phyloP scores from a whole-genome alignment of 192 early-diverging fungal species.

The Phlyctochytrium planicorne region DNA sequence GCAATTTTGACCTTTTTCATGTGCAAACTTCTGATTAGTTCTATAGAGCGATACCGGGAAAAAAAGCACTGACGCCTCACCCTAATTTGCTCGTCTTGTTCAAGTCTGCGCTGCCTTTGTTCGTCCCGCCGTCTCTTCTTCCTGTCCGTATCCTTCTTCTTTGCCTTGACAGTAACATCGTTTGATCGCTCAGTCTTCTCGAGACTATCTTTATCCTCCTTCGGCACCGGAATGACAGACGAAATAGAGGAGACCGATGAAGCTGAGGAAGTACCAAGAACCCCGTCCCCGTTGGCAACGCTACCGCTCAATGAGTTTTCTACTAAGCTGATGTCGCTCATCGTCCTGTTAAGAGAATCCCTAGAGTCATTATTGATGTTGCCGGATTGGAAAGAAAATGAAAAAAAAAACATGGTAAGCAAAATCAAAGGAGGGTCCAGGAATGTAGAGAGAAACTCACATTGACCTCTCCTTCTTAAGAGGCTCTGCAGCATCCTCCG shows the following conservation, averaged over 20 bases:
- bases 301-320: constrained; percentile 26
- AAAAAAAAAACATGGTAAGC: neutral
- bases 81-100: constrained; percentile 43
- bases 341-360: constrained; percentile 57
- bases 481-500: neutral
- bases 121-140: constrained; percentile 37
- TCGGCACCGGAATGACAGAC: constrained; percentile 17
- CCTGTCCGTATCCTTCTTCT: constrained; percentile 16
- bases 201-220: constrained; percentile 10
- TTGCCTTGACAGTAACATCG: constrained; percentile 3
- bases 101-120: constrained; percentile 20
- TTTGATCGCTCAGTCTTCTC: constrained; percentile 13
- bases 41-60: constrained; percentile 17
- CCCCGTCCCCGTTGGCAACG: constrained; percentile 18
- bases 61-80: too few relatives aligned
- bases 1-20: constrained; percentile 81
- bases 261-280: too few relatives aligned
- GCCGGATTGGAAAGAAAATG: neutral
- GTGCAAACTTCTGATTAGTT: neutral
- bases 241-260: constrained; percentile 3
- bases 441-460: too few relatives aligned
- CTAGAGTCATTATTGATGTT: too few relatives aligned
- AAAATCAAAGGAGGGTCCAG: neutral
- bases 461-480: constrained; percentile 2
- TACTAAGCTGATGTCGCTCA: constrained; percentile 66